Base-by-base conservation (phyloP, 345 rosid species). In the Clarkia xantiana region DNA sequence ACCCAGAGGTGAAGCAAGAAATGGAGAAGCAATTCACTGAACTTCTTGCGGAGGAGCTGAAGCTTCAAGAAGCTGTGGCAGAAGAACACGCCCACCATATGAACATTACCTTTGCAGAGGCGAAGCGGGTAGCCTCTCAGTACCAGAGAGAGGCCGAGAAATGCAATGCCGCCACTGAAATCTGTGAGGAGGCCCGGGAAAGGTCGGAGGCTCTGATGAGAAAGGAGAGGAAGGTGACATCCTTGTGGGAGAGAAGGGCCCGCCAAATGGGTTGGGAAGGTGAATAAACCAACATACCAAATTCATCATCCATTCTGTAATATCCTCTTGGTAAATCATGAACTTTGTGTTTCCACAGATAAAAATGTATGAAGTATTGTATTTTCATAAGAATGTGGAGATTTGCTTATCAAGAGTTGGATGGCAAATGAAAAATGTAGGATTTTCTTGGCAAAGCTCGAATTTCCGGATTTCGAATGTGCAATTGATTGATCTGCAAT, bases 91-190 rank as follows among this genome's bases (percentile, higher is more conserved):
- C 71, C 15, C 99, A 62, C 46, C 96, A 82, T 65, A 76, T 82
- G 95, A 87, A 93, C 57, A 51, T 78, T 16, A 86, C 96, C 14
- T 75, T 78, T 36, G 86, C 63, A 0, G 96, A 82, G 66, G 96
- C 99, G 5, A 93, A 84, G 57, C 74, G 95, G 55, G 94, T 84
- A 57, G 96, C 99, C 52, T 77, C 82, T 53, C 99, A 80, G 71
- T 93, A 84, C 71, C 99, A 93, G 60, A 77, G 62, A 72, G 99
- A 93, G 65, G 96, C 96, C 18, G 99, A 93, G 59, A 93, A 87
- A 59, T 93, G 99, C 74, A 93, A 80, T 18, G 77, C 94, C 0
- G 99, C 96, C 10, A 93, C 91, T 1, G 97, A 93, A 69, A 87
- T 80, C 11, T 93, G 99, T 9, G 99, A 93, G 68, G 90, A 66